These are phyloP conservation scores for Phyllosticta citrichinensis DNA, from an alignment of 2,329 filamentous ascomycete genomes.

Conservation along the genomic window DNA sequence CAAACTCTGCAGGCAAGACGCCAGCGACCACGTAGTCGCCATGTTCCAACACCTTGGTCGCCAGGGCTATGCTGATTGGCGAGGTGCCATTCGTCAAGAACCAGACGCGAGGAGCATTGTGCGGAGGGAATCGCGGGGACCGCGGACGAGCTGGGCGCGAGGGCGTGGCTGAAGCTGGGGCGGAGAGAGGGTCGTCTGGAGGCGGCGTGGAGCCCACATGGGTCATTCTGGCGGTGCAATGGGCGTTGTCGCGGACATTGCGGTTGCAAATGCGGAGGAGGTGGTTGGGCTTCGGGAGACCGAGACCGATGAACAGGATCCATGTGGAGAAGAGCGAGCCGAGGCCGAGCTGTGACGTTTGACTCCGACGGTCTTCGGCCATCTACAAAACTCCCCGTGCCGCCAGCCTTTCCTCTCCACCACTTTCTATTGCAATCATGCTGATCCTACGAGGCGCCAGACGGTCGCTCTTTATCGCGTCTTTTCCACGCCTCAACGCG, in stretches of 20 bases:
- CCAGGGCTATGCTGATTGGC: conserved; percentile 72
- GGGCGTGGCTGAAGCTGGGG: conserved; percentile 11
- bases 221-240: not conserved
- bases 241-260: not conserved
- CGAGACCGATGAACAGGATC: not conserved
- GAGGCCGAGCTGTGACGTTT: not conserved
- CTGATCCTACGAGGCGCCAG: conserved; percentile 1
- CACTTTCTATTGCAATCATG: conserved; percentile 2
- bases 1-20: conserved; percentile 66
- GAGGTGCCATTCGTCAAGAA: conserved; percentile 81
- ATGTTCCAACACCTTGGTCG: conserved; percentile 73
- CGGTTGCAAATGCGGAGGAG: not conserved
- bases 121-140: conserved; percentile 47
- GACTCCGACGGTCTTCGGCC: not conserved
- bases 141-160: conserved; percentile 24
- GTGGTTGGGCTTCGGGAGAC: not conserved
- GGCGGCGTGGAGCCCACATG: not conserved
- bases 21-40: conserved; percentile 86
- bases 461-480: conserved; percentile 4
- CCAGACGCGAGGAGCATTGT: conserved; percentile 73
- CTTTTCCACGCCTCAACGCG: not conserved
- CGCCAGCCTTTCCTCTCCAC: not conserved
- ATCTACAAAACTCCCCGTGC: not conserved
- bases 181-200: not conserved
- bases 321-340: not conserved